Evolutionary conservation across 2,329 filamentous ascomycete species (phyloP).

Genomic region (Fusarium redolens): DNA sequence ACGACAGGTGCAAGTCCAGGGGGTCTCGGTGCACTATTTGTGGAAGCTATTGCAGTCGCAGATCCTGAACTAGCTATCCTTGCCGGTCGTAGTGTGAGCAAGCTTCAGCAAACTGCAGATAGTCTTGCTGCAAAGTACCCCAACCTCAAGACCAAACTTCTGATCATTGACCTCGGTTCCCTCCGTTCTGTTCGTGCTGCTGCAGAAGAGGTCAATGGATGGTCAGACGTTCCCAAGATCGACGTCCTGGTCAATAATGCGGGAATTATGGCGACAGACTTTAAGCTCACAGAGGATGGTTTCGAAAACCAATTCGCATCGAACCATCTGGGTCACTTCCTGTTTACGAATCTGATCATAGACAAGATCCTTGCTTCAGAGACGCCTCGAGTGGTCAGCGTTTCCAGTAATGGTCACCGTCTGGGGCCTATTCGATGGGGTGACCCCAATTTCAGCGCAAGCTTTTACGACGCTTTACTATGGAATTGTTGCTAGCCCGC

Average conservation of each 20-base stretch:
- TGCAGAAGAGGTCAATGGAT: background rate
- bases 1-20: conserved; percentile 14
- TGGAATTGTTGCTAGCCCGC: too few species aligned
- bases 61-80: background rate
- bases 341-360: conserved; percentile 14
- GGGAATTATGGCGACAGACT: conserved; percentile 12
- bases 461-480: too few species aligned
- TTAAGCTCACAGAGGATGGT: conserved; percentile 1
- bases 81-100: conserved; percentile 3
- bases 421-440: conserved; percentile 14
- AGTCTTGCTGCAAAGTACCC: background rate
- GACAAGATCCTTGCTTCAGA: background rate
- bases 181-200: conserved; percentile 2
- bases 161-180: conserved; percentile 1
- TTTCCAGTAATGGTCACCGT: conserved; percentile 12
- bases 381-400: conserved; percentile 8
- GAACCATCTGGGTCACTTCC: conserved; percentile 14
- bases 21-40: conserved; percentile 3
- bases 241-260: conserved; percentile 4
- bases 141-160: background rate
- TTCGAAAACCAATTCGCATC: conserved; percentile 17
- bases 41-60: background rate
- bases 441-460: conserved; percentile 4
- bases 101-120: conserved; percentile 15
- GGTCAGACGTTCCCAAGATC: conserved; percentile 1